These are phyloP conservation scores for Crotalaria pallida DNA, from an alignment of 306 rosid genomes.

Conservation along the genomic window DNA sequence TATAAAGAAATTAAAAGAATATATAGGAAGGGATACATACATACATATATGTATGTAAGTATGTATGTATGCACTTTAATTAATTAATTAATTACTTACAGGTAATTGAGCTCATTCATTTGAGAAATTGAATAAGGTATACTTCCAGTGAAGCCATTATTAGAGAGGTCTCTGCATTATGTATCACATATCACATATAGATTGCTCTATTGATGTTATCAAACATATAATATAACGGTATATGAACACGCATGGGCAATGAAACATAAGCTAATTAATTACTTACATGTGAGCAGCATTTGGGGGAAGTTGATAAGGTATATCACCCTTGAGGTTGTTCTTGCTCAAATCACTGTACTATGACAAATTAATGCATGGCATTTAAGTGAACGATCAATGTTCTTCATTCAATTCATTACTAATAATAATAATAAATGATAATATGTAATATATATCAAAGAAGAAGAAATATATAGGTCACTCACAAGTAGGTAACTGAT, in stretches of 20 bases:
- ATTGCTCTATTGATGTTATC: constrained; percentile 14
- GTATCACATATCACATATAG: background rate
- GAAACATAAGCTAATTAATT: background rate
- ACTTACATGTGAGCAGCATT: constrained; percentile 66
- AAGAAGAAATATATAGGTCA: background rate
- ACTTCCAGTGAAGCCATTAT: constrained; percentile 53
- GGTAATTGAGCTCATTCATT: constrained; percentile 48
- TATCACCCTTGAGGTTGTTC: constrained; percentile 68
- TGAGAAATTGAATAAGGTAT: constrained; percentile 76
- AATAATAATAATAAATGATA: no score
- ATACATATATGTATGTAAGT: no score
- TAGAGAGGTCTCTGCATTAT: constrained; percentile 73
- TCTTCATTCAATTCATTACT: no score
- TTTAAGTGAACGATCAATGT: no score
- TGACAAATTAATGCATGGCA: constrained; percentile 46
- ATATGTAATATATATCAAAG: no score
- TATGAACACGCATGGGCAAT: background rate
- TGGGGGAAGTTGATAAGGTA: constrained; percentile 95
- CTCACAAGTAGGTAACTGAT: constrained; percentile 80
- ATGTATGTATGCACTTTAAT: background rate
- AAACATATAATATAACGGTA: background rate
- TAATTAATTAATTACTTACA: constrained; percentile 56
- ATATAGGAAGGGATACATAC: no score
- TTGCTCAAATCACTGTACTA: constrained; percentile 95
- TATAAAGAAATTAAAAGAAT: background rate